A percentile compares a stretch with the other conserved stretches of the same genome.
These are phyloP conservation scores for Penicillium sp. DNA, from an alignment of 2,329 filamentous ascomycete genomes.

Conservation along the genomic window DNA sequence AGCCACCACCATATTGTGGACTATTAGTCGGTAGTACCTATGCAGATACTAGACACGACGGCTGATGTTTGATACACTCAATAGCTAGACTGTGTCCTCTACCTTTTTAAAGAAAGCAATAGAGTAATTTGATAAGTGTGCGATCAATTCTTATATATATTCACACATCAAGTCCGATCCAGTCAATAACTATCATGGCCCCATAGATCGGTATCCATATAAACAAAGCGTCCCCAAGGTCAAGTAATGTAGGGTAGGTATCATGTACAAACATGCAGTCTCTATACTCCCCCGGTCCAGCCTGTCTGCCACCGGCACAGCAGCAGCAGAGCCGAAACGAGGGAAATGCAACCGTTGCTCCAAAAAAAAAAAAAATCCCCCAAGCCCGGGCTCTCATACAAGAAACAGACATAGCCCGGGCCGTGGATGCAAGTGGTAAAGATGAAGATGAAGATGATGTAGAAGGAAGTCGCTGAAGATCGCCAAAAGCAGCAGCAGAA, in stretches of 20 bases:
- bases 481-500: conserved; percentile 11
- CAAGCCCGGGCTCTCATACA: conserved; percentile 14
- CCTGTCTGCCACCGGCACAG: not conserved
- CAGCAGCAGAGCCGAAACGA: not conserved
- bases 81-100: too few species aligned
- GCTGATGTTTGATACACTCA: too few species aligned
- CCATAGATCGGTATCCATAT: not conserved
- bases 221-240: not conserved
- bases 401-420: not conserved
- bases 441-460: conserved; percentile 5
- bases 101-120: too few species aligned
- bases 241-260: conserved; percentile 24
- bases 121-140: not conserved
- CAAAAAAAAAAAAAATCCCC: conserved; percentile 17
- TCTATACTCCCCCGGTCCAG: conserved; percentile 31
- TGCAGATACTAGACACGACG: too few species aligned
- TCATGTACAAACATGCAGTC: conserved; percentile 40
- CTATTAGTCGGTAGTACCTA: too few species aligned
- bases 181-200: conserved; percentile 4
- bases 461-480: conserved; percentile 24
- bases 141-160: conserved; percentile 15
- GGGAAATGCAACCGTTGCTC: conserved; percentile 30
- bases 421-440: conserved; percentile 25
- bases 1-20: not conserved
- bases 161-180: conserved; percentile 11